Conservation (phyloP, 305 asterid genomes). For the Rubia tinctorum region DNA sequence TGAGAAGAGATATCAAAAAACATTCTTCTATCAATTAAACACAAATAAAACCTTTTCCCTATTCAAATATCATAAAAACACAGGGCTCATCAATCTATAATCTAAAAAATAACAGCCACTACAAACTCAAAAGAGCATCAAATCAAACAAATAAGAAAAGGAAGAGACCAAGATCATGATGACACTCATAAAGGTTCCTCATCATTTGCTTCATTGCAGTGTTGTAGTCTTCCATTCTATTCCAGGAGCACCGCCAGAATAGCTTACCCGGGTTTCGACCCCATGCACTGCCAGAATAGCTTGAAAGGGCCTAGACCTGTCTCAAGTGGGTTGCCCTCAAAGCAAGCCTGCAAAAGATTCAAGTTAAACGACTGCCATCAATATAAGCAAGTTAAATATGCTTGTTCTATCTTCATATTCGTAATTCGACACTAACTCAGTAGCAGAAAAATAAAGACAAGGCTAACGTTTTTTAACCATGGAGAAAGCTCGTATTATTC, state of each 20-base stretch:
- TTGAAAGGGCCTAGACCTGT: constrained; percentile 96
- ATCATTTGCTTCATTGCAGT: constrained; percentile 80
- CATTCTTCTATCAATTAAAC: background rate
- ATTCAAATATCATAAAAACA: background rate
- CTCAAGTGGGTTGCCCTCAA: constrained; percentile 96
- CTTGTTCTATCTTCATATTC: background rate
- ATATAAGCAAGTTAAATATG: background rate
- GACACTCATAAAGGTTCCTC: constrained; percentile 91
- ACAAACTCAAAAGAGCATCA: background rate
- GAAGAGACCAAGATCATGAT: constrained; percentile 81
- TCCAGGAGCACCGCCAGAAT: background rate
- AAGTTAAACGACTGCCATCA: background rate
- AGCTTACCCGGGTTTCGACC: constrained; percentile 88
- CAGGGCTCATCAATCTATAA: background rate
- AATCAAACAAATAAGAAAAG: background rate
- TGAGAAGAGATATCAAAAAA: background rate
- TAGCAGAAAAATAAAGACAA: background rate
- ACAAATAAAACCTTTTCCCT: too few relatives aligned
- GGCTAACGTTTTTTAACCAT: background rate
- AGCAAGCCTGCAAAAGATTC: constrained; percentile 57
- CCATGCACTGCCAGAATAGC: constrained; percentile 89
- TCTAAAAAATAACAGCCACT: background rate
- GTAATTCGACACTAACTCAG: background rate
- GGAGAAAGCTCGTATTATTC: background rate
- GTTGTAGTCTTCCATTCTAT: constrained; percentile 44